Conservation (phyloP, 2,329 filamentous ascomycete genomes). For the Bipolaris gigantea region DNA sequence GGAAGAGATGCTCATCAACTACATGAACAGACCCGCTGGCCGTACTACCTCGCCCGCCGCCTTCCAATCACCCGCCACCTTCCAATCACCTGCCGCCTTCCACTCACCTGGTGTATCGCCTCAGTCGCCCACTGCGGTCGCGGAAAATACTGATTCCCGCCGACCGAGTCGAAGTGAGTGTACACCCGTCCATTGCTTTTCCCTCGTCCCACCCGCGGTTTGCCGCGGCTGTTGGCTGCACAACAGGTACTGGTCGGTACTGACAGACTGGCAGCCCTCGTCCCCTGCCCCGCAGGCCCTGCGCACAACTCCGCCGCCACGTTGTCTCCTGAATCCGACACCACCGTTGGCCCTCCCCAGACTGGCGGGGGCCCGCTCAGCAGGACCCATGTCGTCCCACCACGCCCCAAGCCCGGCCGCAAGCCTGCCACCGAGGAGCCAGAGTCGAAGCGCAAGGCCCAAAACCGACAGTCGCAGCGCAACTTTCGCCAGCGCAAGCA, state of each 20-base stretch:
- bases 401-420: constrained; percentile 69
- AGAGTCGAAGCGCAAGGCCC: constrained; percentile 88
- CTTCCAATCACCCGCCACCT: not conserved
- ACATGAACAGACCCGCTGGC: not conserved
- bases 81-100: not conserved
- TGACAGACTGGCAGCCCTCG: constrained; percentile 15
- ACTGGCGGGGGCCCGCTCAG: constrained; percentile 46
- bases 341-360: constrained; percentile 30
- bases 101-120: constrained; percentile 9
- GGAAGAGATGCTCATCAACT: constrained; percentile 23
- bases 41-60: not conserved
- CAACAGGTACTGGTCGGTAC: not conserved
- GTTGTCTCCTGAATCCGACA: constrained; percentile 29
- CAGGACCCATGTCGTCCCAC: constrained; percentile 43
- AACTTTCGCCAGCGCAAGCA: constrained; percentile 81
- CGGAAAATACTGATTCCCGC: constrained; percentile 17
- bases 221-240: constrained; percentile 12
- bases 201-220: constrained; percentile 3
- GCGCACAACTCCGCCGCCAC: constrained; percentile 20
- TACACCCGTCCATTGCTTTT: constrained; percentile 7
- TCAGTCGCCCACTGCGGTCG: constrained; percentile 5
- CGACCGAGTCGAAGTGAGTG: constrained; percentile 25
- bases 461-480: constrained; percentile 89
- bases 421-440: constrained; percentile 94
- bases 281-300: constrained; percentile 11